Base-by-base conservation (phyloP, 23 red algal genomes). In the Rhodosorus marinus region DNA sequence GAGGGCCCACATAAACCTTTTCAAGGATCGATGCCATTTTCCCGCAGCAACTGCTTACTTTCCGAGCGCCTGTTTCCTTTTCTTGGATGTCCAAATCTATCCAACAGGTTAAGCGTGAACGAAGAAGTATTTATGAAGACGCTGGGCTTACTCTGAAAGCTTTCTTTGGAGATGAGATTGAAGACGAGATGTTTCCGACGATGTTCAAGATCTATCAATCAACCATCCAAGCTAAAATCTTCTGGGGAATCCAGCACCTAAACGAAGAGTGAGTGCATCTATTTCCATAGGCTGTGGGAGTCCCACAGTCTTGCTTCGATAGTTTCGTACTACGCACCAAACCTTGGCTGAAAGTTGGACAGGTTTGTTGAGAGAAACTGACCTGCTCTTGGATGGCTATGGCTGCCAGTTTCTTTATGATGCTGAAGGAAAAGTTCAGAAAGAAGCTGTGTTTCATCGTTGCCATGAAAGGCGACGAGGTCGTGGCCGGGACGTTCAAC, bases 201-300 rank as follows among this genome's bases (percentile, higher is more conserved):
- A 75, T 81, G 73, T 93, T 47, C 65, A 24, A 69, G 8, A 51
- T 81, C 32, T 93, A 93, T 40, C 60, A 66, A 26, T 55, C 71
- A 14, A 81, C 74, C 6, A 50, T 93, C 31, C 17, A 21, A 21
- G 67, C 81, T 20, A 80, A 76, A 40, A 59, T 50, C 38, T 41
- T 66, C 5, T 93, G 66, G 43, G 85, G 85, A 6, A 31, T 74
- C 26, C 74, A 81, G 27, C 82, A 93, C 65, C 38, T 93, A 8
- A 81, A 23, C 29, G 35, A 54, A 11, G 17, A 24, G 1, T 93
- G 81, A 38, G 81, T 93, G 31, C 7, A 76, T 20, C 42, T 68
- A 22, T 55, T 93, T 26, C n/a, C 49, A 6, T 6, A n/a, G 6
- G 6, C 49, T 26, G 49, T 5, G 5, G 6, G n/a, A 22, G 49